Evolutionary conservation across 306 rosid species (phyloP), one percentile per base, ranked within the genome.

Genomic region (Neltuma alba): DNA sequence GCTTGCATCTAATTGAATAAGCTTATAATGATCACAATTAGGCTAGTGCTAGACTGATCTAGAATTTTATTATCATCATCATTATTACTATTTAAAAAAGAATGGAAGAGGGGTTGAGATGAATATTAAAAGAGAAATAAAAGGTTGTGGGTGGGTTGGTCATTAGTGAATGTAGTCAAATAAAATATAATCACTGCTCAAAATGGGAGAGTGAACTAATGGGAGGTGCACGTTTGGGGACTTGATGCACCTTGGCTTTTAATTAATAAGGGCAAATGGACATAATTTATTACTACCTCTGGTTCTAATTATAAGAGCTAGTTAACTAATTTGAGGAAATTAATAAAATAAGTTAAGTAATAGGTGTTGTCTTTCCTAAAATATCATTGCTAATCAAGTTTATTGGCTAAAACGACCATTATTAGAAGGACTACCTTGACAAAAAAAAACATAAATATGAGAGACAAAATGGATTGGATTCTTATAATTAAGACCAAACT

Each of bases 1-100:
- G 21, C 79, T 40, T 47, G 57, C 41, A 74, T 70, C 75, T 78
- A 41, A 57, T 55, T 73, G 37, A 74, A 74, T 34, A 45, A 62
- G 42, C 55, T 85, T 65, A 37, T 52, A 36, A 44, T 79, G 44
- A 61, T 82, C 76, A 37, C 69, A 67, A 28, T 70, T 66, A 37
- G 20, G n/a, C 72, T 11, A 66, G 6, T 48, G 74, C 52, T 25
- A 48, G 47, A 75, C 33, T 27, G 10, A 60, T 60, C 66, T 66
- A 75, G 64, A 66, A 71, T 48, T 14, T 54, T 21, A 2, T 54
- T 54, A 54, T n/a, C n/a, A n/a, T n/a, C n/a, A n/a, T n/a, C n/a
- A n/a, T 3, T 54, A n/a, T 9, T 54, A 54, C 0, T 54, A 54
- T 21, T 54, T n/a, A n/a, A n/a, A n/a, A 21, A 54, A 54, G 48